Evolutionary conservation across 495 filamentous ascomycete genomes (phyloP).

Genomic region (Thermochaetoides thermophila): DNA sequence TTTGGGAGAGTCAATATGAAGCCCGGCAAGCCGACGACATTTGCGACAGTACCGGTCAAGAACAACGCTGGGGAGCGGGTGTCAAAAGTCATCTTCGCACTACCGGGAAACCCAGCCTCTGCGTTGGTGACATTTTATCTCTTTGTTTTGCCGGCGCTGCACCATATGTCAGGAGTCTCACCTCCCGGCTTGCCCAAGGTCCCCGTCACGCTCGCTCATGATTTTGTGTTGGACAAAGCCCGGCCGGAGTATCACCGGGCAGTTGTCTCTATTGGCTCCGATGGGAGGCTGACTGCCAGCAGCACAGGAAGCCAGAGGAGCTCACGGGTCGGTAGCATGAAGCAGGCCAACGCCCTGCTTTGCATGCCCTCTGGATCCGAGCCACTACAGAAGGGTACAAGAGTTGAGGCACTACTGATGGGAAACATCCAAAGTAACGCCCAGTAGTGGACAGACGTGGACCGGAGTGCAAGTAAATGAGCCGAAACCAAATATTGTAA

Average conservation of each 20-base stretch:
- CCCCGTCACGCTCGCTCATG: conserved; percentile 53
- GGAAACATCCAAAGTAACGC: conserved; percentile 18
- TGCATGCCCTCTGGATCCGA: conserved; percentile 45
- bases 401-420: conserved; percentile 32
- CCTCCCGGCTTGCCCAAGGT: conserved; percentile 57
- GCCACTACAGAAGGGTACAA: conserved; percentile 27
- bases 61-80: conserved; percentile 40
- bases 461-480: too few relatives aligned
- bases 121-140: conserved; percentile 87
- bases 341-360: conserved; percentile 73
- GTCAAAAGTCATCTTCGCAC: conserved; percentile 66
- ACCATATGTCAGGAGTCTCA: conserved; percentile 46
- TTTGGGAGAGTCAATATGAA: conserved; percentile 97
- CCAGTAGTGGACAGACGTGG: too few relatives aligned
- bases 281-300: conserved; percentile 54
- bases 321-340: conserved; percentile 74
- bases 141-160: conserved; percentile 81
- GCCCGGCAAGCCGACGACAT: conserved; percentile 93
- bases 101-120: conserved; percentile 89
- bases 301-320: conserved; percentile 88
- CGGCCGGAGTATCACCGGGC: conserved; percentile 83
- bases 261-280: conserved; percentile 39
- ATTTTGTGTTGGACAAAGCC: conserved; percentile 53
- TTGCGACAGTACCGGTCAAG: conserved; percentile 69
- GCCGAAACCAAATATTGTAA: conserved; percentile 5